A percentile compares a stretch with the other conserved stretches of the same genome.
phyloP scores from a whole-genome alignment of 2,329 filamentous ascomycete genomes.

The Ophiobolus disseminans region DNA sequence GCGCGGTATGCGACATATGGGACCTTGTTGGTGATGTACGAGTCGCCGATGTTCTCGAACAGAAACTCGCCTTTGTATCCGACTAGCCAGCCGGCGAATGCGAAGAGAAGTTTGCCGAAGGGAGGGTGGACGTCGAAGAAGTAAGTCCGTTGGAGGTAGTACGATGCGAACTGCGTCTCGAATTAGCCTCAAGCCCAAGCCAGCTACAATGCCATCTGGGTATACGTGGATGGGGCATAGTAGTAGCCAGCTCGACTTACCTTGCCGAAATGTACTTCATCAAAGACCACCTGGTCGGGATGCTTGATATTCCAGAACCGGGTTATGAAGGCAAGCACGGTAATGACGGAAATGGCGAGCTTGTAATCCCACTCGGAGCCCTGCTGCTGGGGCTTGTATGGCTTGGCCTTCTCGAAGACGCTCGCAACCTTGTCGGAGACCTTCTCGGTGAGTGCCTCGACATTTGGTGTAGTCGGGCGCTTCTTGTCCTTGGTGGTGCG shows the following conservation, averaged over 20 bases:
- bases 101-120: constrained; percentile 97
- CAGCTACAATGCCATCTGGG: neutral
- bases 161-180: constrained; percentile 59
- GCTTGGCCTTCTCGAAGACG: constrained; percentile 42
- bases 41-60: constrained; percentile 99
- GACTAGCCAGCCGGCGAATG: constrained; percentile 94
- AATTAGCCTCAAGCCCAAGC: constrained; percentile 25
- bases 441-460: constrained; percentile 29
- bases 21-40: constrained; percentile 95
- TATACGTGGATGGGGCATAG: too few relatives aligned
- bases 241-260: constrained; percentile 58
- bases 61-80: constrained; percentile 97
- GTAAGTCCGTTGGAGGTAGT: constrained; percentile 95
- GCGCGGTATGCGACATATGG: constrained; percentile 96
- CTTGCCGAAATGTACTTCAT: constrained; percentile 99
- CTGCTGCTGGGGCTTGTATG: constrained; percentile 41
- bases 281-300: constrained; percentile 96
- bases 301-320: constrained; percentile 96
- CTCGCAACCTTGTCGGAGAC: constrained; percentile 36
- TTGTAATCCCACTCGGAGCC: constrained; percentile 83
- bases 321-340: constrained; percentile 83
- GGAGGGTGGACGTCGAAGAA: constrained; percentile 99
- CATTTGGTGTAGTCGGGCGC: constrained; percentile 46
- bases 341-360: constrained; percentile 78
- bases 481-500: constrained; percentile 49